These are phyloP conservation scores for Mortierella polycephala DNA, from an alignment of 371 early-diverging fungal species.

Conservation along the genomic window DNA sequence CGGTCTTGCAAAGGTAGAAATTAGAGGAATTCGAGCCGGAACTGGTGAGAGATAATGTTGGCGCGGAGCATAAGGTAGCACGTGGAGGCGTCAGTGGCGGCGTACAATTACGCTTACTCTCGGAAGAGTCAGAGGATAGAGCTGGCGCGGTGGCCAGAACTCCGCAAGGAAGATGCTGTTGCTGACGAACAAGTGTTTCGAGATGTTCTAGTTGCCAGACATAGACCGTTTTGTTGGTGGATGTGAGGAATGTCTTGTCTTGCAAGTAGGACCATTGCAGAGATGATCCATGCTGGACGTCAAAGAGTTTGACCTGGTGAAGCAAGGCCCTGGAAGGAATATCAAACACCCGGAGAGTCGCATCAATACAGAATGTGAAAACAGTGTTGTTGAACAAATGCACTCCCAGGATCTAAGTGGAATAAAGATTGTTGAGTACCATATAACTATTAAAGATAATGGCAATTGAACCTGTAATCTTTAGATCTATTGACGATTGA, in stretches of 20 bases:
- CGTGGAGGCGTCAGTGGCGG: conserved; percentile 1
- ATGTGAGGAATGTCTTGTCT: conserved; percentile 26
- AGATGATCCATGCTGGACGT: conserved; percentile 27
- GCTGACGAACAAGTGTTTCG: conserved; percentile 21
- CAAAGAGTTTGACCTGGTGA: conserved; percentile 43
- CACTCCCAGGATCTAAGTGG: conserved; percentile 34
- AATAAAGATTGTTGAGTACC: too few relatives aligned
- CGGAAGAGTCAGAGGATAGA: background rate
- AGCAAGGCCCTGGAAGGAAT: conserved; percentile 36
- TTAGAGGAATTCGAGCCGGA: conserved; percentile 8
- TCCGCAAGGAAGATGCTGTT: conserved; percentile 2
- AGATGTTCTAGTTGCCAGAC: conserved; percentile 45
- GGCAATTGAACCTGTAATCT: too few relatives aligned
- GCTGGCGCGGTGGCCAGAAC: conserved; percentile 4
- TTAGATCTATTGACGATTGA: too few relatives aligned
- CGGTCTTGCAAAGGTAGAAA: conserved; percentile 2
- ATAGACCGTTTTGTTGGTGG: conserved; percentile 46
- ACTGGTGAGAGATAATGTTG: conserved; percentile 7
- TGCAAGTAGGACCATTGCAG: conserved; percentile 40
- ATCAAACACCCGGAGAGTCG: conserved; percentile 38
- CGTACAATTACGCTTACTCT: background rate
- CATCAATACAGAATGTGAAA: conserved; percentile 46
- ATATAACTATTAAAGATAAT: too few relatives aligned
- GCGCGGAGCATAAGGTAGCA: conserved; percentile 3
- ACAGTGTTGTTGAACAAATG: conserved; percentile 37